These are phyloP conservation scores for Nectriaceae sp. DNA, from an alignment of 2,329 filamentous ascomycete species.

Conservation along the genomic window DNA sequence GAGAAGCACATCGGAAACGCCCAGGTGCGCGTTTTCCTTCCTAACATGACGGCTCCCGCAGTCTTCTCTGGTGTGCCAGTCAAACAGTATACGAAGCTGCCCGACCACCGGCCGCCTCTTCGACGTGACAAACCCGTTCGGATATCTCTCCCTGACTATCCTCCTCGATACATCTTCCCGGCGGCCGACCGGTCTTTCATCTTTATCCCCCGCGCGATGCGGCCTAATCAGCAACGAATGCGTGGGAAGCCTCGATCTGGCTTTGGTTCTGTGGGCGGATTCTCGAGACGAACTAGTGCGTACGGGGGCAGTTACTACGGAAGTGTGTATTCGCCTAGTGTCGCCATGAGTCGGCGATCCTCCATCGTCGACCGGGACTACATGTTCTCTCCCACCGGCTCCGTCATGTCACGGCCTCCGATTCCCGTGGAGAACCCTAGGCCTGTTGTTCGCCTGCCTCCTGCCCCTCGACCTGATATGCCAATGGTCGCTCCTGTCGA, in stretches of 20 bases:
- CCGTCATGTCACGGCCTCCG: constrained; percentile 69
- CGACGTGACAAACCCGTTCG: constrained; percentile 95
- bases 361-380: constrained; percentile 71
- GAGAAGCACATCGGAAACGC: constrained; percentile 83
- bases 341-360: constrained; percentile 86
- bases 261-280: constrained; percentile 66
- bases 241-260: constrained; percentile 71
- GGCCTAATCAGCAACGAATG: constrained; percentile 85
- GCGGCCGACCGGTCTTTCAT: constrained; percentile 91
- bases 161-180: constrained; percentile 88
- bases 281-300: constrained; percentile 79
- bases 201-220: constrained; percentile 91
- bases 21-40: constrained; percentile 79
- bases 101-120: constrained; percentile 90
- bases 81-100: constrained; percentile 90
- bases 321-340: constrained; percentile 81
- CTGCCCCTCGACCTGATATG: constrained; percentile 45
- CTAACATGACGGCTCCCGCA: constrained; percentile 71
- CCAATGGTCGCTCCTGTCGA: constrained; percentile 22
- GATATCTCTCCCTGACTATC: constrained; percentile 80
- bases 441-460: constrained; percentile 83
- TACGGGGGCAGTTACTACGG: constrained; percentile 71
- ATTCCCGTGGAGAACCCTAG: constrained; percentile 62
- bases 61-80: constrained; percentile 76
- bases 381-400: constrained; percentile 79